Evolutionary conservation across 208 protist genomes (phyloP), one percentile per base, ranked within the genome.

Genomic region (Leishmania braziliensis): DNA sequence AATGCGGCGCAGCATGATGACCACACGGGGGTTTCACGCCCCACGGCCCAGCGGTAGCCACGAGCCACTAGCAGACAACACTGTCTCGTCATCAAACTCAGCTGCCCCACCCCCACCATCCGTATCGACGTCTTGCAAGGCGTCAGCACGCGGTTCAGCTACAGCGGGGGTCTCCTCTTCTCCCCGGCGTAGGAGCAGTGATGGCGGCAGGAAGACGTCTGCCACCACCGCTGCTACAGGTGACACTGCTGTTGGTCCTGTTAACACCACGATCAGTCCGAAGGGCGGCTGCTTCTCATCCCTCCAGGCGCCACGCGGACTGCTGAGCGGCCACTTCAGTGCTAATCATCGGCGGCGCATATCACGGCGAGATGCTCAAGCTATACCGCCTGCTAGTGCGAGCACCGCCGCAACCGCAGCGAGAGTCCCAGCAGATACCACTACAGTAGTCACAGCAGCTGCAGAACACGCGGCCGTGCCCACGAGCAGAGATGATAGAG

Each of bases 1-100:
- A 39, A 94, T 94, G 91, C 86, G 89, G 6, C 86, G 85, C 51
- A 92, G 86, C 36, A 18, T 90, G 26, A 75, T 90, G 14, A 73
- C 80, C 39, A 65, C 84, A 43, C 77, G 82, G 23, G 88, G 87
- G 58, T 94, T 94, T 83, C 81, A 90, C 23, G 84, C 91, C 1
- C 91, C 91, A 48, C 82, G 89, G 6, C 65, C 65, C 29, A 84
- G 85, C 60, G 62, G 74, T 43, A 83, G 78, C 48, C 60, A 70
- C 51, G 50, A 69, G 23, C n/a, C 60, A 33, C 46, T 68, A 20
- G 50, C 60, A 16, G 69, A 62, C 33, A 18, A 63, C 3, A 63
- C 56, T 46, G 39, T 48, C 14, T 33, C 51, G 29, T 39, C 66
- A n/a, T 33, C 69, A 46, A 73, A 50, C 56, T 26, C 74, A 50